These are phyloP conservation scores for Rugonectria rugulosa DNA, from an alignment of 2,329 filamentous ascomycete species.

Conservation along the genomic window DNA sequence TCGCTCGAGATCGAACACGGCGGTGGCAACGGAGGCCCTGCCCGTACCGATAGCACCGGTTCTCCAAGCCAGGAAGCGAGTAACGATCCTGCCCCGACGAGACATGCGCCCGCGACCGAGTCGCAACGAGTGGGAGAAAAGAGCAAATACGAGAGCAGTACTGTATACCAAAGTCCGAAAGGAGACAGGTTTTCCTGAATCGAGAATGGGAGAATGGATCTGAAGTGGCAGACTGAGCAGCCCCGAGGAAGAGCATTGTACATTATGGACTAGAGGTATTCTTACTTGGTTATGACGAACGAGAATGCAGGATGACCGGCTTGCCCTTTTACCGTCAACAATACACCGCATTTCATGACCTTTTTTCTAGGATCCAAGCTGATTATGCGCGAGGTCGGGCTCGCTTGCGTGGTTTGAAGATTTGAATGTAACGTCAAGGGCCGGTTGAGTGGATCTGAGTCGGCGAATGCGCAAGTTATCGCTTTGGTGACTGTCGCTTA, in stretches of 20 bases:
- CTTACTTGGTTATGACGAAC: conserved; percentile 7
- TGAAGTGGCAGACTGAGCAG: conserved; percentile 4
- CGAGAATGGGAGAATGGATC: not conserved
- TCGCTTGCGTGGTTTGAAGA: conserved; percentile 20
- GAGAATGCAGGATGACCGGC: conserved; percentile 1
- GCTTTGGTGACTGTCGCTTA: not conserved
- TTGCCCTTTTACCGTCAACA: not conserved
- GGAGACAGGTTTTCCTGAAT: conserved; percentile 81
- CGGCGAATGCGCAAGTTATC: conserved; percentile 27
- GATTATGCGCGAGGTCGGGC: not conserved
- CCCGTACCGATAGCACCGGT: conserved; percentile 64
- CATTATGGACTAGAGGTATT: conserved; percentile 22
- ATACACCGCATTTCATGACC: not conserved
- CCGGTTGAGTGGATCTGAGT: conserved; percentile 34
- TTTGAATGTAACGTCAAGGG: conserved; percentile 26
- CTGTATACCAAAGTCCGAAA: conserved; percentile 79
- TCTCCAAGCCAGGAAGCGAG: conserved; percentile 77
- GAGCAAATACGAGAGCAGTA: conserved; percentile 86
- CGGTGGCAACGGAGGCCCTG: conserved; percentile 55
- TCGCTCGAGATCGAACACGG: conserved; percentile 60
- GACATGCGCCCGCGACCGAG: conserved; percentile 79
- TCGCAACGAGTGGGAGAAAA: conserved; percentile 73
- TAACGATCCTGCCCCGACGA: conserved; percentile 83
- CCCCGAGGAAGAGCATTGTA: conserved; percentile 33
- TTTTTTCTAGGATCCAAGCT: not conserved